Conservation (phyloP, 2,329 filamentous ascomycete species). For the Aaosphaeria pasadenensis region DNA sequence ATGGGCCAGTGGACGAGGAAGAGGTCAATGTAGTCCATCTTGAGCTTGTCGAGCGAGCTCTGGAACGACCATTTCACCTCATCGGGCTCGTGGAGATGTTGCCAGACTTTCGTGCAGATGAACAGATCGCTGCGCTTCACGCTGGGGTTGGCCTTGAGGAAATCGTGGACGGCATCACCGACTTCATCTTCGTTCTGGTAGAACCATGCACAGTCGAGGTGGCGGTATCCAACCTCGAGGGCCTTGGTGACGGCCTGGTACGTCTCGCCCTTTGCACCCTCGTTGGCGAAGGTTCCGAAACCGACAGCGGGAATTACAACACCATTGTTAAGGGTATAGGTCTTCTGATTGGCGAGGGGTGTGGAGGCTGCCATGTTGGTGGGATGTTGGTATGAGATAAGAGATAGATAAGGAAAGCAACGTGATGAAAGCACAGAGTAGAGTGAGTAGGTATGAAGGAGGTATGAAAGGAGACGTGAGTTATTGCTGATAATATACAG, state of each 20-base stretch:
- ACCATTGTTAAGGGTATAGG: constrained; percentile 55
- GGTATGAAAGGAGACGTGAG: no score
- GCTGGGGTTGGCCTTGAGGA: constrained; percentile 52
- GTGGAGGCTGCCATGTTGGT: constrained; percentile 20
- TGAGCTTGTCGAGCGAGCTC: constrained; percentile 62
- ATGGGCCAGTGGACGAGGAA: constrained; percentile 64
- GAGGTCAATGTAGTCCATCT: constrained; percentile 63
- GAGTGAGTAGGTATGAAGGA: not conserved
- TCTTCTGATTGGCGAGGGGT: constrained; percentile 34
- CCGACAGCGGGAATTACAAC: constrained; percentile 66
- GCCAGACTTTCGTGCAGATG: constrained; percentile 71
- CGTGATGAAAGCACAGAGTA: not conserved
- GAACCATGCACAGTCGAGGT: constrained; percentile 67
- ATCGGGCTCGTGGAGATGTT: constrained; percentile 54
- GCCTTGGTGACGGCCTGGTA: constrained; percentile 58
- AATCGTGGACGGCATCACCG: constrained; percentile 61
- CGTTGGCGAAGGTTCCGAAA: constrained; percentile 70
- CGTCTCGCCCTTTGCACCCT: constrained; percentile 58
- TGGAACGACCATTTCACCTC: constrained; percentile 59
- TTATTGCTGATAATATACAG: no score
- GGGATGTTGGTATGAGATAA: constrained; percentile 1
- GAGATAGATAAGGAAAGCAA: not conserved
- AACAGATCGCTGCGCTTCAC: constrained; percentile 62
- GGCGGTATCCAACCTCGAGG: constrained; percentile 58
- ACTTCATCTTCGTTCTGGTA: constrained; percentile 73